phyloP scores from a whole-genome alignment of 345 rosid genomes.

The Murraya koenigii region DNA sequence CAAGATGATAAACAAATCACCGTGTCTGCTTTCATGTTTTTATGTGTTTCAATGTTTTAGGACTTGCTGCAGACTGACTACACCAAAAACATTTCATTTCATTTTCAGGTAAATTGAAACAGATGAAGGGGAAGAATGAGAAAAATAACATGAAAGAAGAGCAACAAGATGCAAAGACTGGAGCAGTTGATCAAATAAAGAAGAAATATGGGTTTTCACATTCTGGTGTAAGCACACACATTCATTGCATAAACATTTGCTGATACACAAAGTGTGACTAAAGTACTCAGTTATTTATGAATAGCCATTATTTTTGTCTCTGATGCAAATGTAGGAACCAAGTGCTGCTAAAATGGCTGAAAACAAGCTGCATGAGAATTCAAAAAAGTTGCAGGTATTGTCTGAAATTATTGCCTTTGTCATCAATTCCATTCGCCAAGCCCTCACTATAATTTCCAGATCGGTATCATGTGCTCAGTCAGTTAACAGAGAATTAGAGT shows the following conservation, averaged over 20 bases:
- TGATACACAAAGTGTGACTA: neutral
- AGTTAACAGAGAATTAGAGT: neutral
- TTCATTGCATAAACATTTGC: neutral
- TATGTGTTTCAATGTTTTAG: neutral
- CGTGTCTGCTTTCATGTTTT: neutral
- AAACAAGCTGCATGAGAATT: slow-evolving; percentile 79
- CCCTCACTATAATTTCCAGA: neutral
- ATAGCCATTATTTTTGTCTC: neutral
- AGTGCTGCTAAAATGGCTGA: slow-evolving; percentile 76
- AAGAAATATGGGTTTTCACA: slow-evolving; percentile 78
- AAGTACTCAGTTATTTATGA: neutral
- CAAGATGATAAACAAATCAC: neutral
- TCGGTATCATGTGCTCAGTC: neutral
- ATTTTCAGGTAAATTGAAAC: slow-evolving; percentile 62
- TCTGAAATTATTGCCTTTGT: neutral
- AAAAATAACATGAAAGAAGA: slow-evolving; percentile 28
- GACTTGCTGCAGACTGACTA: neutral
- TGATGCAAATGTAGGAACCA: slow-evolving; percentile 48
- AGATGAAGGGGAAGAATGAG: slow-evolving; percentile 65
- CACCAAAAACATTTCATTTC: neutral
- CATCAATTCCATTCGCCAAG: neutral
- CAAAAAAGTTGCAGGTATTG: slow-evolving; percentile 68
- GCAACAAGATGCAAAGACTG: slow-evolving; percentile 44
- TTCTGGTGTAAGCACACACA: slow-evolving; percentile 49
- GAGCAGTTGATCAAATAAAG: slow-evolving; percentile 76